A percentile compares a stretch with the other conserved stretches of the same genome.
Conservation (phyloP, 139 green algal genomes). For the Chlamydomonas sp. region DNA sequence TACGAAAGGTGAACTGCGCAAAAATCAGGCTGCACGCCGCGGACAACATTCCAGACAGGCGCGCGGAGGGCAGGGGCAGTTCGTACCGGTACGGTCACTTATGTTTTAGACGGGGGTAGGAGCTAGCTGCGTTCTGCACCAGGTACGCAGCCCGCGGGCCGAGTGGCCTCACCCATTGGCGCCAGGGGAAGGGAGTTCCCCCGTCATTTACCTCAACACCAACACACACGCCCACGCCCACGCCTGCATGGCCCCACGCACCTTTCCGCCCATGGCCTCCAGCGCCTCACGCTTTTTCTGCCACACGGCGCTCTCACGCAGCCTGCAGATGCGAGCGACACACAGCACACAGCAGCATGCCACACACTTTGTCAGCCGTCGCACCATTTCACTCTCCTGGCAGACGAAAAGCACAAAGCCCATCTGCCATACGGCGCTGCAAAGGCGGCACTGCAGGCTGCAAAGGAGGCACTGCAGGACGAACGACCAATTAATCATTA, state of each 20-base stretch:
- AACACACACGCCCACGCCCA: not conserved
- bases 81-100: not conserved
- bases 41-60: not conserved
- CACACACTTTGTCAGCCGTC: too few species aligned
- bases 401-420: too few species aligned
- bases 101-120: not conserved
- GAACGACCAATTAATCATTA: too few species aligned
- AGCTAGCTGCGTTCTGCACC: not conserved
- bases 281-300: conserved; percentile 31
- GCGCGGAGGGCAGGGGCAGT: not conserved
- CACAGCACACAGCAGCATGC: too few species aligned
- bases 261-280: conserved; percentile 15
- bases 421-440: too few species aligned
- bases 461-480: too few species aligned
- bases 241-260: not conserved
- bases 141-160: not conserved
- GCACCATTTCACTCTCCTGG: too few species aligned
- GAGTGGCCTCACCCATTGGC: not conserved
- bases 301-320: conserved; percentile 28
- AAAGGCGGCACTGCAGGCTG: too few species aligned
- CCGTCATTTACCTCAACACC: too few species aligned
- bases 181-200: not conserved
- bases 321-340: conserved; percentile 3
- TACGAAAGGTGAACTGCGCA: not conserved
- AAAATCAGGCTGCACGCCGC: not conserved